Conservation (phyloP, 2,329 filamentous ascomycete species). For the Fusarium mexicanum region DNA sequence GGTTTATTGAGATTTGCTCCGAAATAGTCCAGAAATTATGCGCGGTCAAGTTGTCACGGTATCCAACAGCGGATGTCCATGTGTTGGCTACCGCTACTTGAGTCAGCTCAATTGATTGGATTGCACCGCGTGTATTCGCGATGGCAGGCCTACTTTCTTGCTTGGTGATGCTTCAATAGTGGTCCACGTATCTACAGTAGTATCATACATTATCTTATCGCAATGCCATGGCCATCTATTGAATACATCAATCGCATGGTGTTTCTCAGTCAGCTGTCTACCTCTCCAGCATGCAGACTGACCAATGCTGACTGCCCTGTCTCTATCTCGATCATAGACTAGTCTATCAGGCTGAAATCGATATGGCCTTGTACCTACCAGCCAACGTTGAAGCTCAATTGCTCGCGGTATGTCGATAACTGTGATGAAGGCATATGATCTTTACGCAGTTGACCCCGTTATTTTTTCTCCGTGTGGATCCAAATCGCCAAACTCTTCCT, state of each 20-base stretch:
- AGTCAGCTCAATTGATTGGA: slow-evolving; percentile 11
- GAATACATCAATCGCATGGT: background rate
- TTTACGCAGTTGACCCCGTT: slow-evolving; percentile 4
- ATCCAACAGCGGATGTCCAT: slow-evolving; percentile 2
- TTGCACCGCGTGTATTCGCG: slow-evolving; percentile 1
- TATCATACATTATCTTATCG: background rate
- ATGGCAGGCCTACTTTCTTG: slow-evolving; percentile 13
- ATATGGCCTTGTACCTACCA: background rate
- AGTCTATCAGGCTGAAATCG: slow-evolving; percentile 7
- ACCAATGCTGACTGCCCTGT: background rate
- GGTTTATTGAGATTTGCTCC: background rate
- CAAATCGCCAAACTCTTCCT: slow-evolving; percentile 24
- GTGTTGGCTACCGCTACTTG: slow-evolving; percentile 29
- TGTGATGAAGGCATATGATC: slow-evolving; percentile 4
- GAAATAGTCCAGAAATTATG: background rate
- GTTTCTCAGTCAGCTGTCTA: background rate
- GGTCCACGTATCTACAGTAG: slow-evolving; percentile 15
- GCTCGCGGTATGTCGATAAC: background rate
- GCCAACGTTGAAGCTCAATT: background rate
- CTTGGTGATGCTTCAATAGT: slow-evolving; percentile 3
- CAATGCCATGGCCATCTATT: background rate
- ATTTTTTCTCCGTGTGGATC: slow-evolving; percentile 21
- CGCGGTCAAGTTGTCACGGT: background rate
- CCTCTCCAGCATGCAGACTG: background rate
- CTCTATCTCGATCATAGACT: background rate